Evolutionary conservation across 176 grass and related monocot genomes (phyloP), one percentile per base, ranked within the genome.

Genomic region (Oryza coarctata): DNA sequence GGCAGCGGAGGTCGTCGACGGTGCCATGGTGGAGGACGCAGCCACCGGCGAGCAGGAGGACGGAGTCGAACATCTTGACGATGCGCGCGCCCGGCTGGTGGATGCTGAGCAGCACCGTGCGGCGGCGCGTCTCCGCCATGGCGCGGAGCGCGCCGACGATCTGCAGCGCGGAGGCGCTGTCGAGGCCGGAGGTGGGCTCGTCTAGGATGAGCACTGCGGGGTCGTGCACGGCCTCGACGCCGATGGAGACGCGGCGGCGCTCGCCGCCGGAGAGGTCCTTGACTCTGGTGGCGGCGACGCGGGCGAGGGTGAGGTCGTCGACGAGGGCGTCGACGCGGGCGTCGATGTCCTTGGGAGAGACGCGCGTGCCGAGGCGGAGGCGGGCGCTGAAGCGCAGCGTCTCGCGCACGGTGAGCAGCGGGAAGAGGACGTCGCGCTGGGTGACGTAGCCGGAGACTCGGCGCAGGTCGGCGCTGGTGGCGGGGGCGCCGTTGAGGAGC

Each of bases 161-260:
- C 68, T 95, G 93, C 30, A 90, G 78, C 6, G 93, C 90, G 0
- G 93, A 95, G 1, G 87, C 82, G 66, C 93, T 95, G 79, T 95
- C 93, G 34, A 95, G 93, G 10, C 93, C 90, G 2, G 93, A 95
- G 13, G 93, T 95, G 9, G 93, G 93, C 69, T 95, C 93, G 74
- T 95, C 93, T 23, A 95, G 86, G 45, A 95, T 90, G 8, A 95
- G 65, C 26, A 92, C 88, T 31, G 77, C 63, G 12, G 93, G 93
- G 44, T 87, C 82, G 61, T 90, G 93, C 44, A 95, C 93, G 11
- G 75, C 60, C 63, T 95, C 93, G 0, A 91, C 90, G 7, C 93
- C 93, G 23, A 95, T 95, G 17, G 93, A 95, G 3, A 95, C 93
- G 27, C 93, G 83, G 44, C 93, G 89, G 6, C 87, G 74, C 74